phyloP scores from a whole-genome alignment of 345 rosid genomes.

The Nasturtium officinale region DNA sequence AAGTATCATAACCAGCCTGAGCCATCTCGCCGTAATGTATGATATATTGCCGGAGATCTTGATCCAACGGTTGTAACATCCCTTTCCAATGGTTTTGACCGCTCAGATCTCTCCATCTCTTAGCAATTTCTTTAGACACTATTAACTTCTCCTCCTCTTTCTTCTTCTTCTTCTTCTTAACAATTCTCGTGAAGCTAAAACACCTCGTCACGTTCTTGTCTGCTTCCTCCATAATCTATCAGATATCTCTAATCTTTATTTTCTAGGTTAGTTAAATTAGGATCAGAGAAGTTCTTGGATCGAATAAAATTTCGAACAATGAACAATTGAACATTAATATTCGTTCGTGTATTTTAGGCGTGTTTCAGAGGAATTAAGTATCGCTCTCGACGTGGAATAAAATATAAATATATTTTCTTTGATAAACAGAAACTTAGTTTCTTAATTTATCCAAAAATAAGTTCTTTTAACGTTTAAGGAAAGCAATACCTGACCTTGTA shows the following conservation, averaged over 20 bases:
- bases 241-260: conserved; percentile 16
- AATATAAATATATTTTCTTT: conserved; percentile 3
- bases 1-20: conserved; percentile 73
- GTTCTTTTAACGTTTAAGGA: conserved; percentile 32
- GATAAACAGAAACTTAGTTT: background rate
- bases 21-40: conserved; percentile 90
- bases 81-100: conserved; percentile 66
- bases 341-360: conserved; percentile 16
- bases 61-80: conserved; percentile 67
- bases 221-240: conserved; percentile 32
- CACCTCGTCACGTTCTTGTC: conserved; percentile 36
- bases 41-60: conserved; percentile 66
- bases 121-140: conserved; percentile 40
- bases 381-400: background rate
- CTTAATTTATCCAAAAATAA: background rate
- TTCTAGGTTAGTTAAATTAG: conserved; percentile 3
- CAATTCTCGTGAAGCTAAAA: conserved; percentile 33
- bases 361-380: conserved; percentile 26
- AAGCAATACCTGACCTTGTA: conserved; percentile 30
- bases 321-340: too few relatives aligned
- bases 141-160: conserved; percentile 38
- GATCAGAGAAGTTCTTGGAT: conserved; percentile 20
- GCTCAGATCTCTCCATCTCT: conserved; percentile 67
- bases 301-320: background rate
- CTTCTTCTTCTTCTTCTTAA: conserved; percentile 36